Evolutionary conservation across 139 green algal genomes (phyloP).

Genomic region (Microglena sp.): DNA sequence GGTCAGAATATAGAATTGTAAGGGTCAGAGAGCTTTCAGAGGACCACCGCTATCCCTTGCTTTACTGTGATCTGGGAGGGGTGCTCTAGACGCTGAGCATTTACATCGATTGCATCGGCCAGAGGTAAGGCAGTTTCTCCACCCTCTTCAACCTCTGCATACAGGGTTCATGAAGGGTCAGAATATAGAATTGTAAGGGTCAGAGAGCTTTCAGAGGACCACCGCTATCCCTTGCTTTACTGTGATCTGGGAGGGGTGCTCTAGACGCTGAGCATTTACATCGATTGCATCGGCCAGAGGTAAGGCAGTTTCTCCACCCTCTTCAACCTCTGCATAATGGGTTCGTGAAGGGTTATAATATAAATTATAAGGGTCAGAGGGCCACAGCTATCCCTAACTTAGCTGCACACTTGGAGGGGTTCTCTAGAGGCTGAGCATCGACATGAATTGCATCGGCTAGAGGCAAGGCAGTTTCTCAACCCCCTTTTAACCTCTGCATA

Average conservation of each 20-base stretch:
- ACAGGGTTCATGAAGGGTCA: not conserved
- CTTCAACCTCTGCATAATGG: conserved; percentile 35
- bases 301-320: conserved; percentile 61
- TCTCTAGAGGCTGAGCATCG: conserved; percentile 21
- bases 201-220: conserved; percentile 17
- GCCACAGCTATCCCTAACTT: conserved; percentile 16
- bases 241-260: conserved; percentile 22
- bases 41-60: conserved; percentile 22
- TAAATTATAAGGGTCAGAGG: too few species aligned
- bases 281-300: conserved; percentile 42
- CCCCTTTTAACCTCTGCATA: conserved; percentile 13
- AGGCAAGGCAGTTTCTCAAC: conserved; percentile 55
- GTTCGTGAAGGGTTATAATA: too few species aligned
- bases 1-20: too few species aligned
- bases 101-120: conserved; percentile 33
- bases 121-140: conserved; percentile 61
- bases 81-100: conserved; percentile 21
- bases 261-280: conserved; percentile 22
- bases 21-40: too few species aligned
- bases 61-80: conserved; percentile 22
- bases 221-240: conserved; percentile 21
- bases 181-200: too few species aligned
- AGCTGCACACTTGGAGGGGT: conserved; percentile 9
- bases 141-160: conserved; percentile 45
- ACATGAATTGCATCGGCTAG: conserved; percentile 28